A percentile compares a stretch with the other conserved stretches of the same genome.
Conservation (phyloP, 2,329 filamentous ascomycete species). For the Triangularia verruculosa region DNA sequence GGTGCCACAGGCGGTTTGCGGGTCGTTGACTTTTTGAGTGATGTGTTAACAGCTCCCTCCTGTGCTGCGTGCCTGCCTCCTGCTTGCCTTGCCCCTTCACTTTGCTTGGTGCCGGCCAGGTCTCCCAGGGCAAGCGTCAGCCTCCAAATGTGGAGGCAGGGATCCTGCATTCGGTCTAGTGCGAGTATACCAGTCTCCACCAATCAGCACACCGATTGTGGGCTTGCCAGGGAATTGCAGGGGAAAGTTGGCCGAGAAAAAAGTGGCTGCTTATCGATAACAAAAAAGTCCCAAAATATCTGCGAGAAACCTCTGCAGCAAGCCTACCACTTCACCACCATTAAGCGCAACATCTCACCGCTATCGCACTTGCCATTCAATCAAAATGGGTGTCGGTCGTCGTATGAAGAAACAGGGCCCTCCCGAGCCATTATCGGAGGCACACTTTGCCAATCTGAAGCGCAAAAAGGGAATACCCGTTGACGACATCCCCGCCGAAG, state of each 20-base stretch:
- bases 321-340: conserved; percentile 3
- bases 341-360: conserved; percentile 6
- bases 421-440: conserved; percentile 78
- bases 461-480: conserved; percentile 75
- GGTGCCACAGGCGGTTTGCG: conserved; percentile 9
- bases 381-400: conserved; percentile 80
- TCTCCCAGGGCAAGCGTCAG: conserved; percentile 21
- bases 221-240: conserved; percentile 24
- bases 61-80: conserved; percentile 3
- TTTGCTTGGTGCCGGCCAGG: conserved; percentile 1
- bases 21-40: conserved; percentile 25
- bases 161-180: conserved; percentile 21
- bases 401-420: conserved; percentile 95
- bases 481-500: conserved; percentile 50
- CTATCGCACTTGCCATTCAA: conserved; percentile 19
- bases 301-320: conserved; percentile 2
- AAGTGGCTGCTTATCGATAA: conserved; percentile 1
- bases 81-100: neutral
- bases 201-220: conserved; percentile 10
- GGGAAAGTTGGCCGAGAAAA: neutral
- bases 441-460: conserved; percentile 74
- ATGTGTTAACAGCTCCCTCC: conserved; percentile 25
- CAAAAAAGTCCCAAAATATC: conserved; percentile 22
- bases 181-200: neutral
- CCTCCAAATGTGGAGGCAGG: conserved; percentile 17